A percentile compares a stretch with the other conserved stretches of the same genome.
Evolutionary conservation across 1,284 basidiomycete genomes (phyloP).

Genomic region (Neolentinus lepideus): DNA sequence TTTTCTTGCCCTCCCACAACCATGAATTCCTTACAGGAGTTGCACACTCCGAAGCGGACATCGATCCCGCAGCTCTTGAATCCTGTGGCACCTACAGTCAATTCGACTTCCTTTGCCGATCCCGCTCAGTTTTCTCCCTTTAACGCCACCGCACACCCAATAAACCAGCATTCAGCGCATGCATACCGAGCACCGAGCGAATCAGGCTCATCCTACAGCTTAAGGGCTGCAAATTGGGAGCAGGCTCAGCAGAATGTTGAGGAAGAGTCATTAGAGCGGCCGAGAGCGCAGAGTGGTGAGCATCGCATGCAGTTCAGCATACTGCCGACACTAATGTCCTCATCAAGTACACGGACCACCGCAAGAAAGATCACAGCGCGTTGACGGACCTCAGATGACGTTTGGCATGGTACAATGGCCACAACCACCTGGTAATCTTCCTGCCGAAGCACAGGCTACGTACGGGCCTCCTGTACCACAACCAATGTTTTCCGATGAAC

Average conservation of each 20-base stretch:
- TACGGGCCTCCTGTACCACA: slow-evolving; percentile 31
- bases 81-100: slow-evolving; percentile 23
- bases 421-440: neutral
- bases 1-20: slow-evolving; percentile 9
- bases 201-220: slow-evolving; percentile 27
- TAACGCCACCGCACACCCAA: slow-evolving; percentile 18
- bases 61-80: slow-evolving; percentile 48
- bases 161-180: slow-evolving; percentile 13
- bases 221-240: slow-evolving; percentile 38
- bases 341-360: neutral
- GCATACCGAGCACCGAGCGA: slow-evolving; percentile 22
- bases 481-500: slow-evolving; percentile 38
- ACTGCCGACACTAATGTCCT: neutral
- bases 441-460: slow-evolving; percentile 11
- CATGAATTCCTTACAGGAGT: slow-evolving; percentile 41
- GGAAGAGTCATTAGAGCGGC: slow-evolving; percentile 13
- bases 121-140: slow-evolving; percentile 19
- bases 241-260: slow-evolving; percentile 8
- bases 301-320: neutral
- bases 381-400: neutral
- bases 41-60: slow-evolving; percentile 36
- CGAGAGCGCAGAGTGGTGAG: neutral
- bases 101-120: slow-evolving; percentile 19
- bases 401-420: neutral
- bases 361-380: neutral